phyloP scores from a whole-genome alignment of 495 filamentous ascomycete genomes.

The Aspergillus leporis region DNA sequence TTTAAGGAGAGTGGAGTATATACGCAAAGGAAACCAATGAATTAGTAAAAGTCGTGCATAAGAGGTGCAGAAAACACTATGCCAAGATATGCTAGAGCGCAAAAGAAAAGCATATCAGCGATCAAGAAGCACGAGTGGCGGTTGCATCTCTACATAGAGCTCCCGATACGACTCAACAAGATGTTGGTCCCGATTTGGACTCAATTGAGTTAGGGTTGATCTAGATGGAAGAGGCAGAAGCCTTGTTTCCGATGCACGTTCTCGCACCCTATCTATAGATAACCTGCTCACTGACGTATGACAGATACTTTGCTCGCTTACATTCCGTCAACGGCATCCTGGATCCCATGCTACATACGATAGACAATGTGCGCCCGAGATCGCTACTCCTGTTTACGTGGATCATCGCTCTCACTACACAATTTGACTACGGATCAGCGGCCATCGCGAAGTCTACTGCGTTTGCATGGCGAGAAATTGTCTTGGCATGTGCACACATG shows the following conservation, averaged over 20 bases:
- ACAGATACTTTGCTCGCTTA: slow-evolving; percentile 62
- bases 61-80: too few species aligned
- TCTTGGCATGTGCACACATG: slow-evolving; percentile 56
- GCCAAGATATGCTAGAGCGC: too few species aligned
- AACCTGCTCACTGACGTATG: not conserved
- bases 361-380: slow-evolving; percentile 57
- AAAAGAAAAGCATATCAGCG: too few species aligned
- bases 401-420: slow-evolving; percentile 58
- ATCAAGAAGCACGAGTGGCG: too few species aligned
- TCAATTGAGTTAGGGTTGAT: slow-evolving; percentile 63
- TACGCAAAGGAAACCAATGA: too few species aligned
- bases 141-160: too few species aligned
- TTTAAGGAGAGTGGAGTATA: too few species aligned
- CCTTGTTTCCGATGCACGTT: slow-evolving; percentile 55
- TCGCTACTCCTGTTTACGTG: slow-evolving; percentile 67
- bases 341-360: slow-evolving; percentile 60
- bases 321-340: slow-evolving; percentile 66
- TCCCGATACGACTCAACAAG: too few species aligned
- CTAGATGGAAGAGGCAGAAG: slow-evolving; percentile 53
- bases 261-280: not conserved
- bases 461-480: slow-evolving; percentile 59
- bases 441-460: slow-evolving; percentile 57
- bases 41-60: too few species aligned
- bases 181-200: slow-evolving; percentile 59
- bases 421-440: slow-evolving; percentile 56